These are phyloP conservation scores for Musa balbisiana DNA, from an alignment of 202 grass and related monocot genomes.

Conservation along the genomic window DNA sequence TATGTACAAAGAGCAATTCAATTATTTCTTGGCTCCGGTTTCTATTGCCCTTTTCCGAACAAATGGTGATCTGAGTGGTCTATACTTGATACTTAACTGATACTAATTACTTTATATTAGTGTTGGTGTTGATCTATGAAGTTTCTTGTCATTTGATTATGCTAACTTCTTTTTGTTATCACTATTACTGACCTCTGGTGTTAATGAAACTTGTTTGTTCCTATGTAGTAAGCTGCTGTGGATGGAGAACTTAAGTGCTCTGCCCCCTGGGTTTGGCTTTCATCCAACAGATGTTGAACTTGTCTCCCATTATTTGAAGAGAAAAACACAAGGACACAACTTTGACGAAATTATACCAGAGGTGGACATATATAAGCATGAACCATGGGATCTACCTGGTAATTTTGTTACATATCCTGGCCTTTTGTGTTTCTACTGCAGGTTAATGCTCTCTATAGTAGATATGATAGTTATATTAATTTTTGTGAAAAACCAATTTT, in stretches of 20 bases:
- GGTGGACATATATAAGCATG: constrained; percentile 95
- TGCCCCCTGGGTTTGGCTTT: constrained; percentile 81
- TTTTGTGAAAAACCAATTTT: neutral
- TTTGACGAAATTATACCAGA: constrained; percentile 65
- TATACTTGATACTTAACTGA: too few relatives aligned
- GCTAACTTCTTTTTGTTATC: neutral
- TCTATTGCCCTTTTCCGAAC: too few relatives aligned
- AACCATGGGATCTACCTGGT: constrained; percentile 96
- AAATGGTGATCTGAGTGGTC: too few relatives aligned
- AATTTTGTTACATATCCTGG: constrained; percentile 12
- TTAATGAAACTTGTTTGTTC: neutral
- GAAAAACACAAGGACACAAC: constrained; percentile 50
- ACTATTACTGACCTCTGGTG: neutral
- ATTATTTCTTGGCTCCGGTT: too few relatives aligned
- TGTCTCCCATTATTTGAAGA: constrained; percentile 68
- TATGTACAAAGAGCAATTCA: too few relatives aligned
- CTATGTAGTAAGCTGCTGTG: neutral
- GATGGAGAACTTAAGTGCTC: constrained; percentile 44
- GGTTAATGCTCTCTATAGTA: neutral
- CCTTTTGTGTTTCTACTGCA: constrained; percentile 2
- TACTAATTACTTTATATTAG: too few relatives aligned
- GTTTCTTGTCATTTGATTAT: neutral
- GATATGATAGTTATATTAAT: neutral
- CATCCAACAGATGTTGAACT: constrained; percentile 75
- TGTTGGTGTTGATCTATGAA: neutral